Evolutionary conservation across 1,284 basidiomycete species (phyloP).

Genomic region (Heterobasidion irregulare): DNA sequence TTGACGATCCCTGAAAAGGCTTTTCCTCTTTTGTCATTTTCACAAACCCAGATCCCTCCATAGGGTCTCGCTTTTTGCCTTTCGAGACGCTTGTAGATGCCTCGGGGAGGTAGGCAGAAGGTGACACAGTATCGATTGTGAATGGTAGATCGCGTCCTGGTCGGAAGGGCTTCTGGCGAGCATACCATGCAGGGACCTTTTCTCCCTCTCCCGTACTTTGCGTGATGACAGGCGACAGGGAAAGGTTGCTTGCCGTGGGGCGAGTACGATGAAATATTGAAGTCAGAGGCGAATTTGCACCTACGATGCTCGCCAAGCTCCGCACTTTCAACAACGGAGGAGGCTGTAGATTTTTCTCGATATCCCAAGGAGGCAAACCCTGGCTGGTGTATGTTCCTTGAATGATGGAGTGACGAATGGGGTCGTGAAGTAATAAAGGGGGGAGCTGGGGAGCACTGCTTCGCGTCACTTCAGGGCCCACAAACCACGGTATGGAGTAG

Average conservation of each 20-base stretch:
- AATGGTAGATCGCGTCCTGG: conserved; percentile 15
- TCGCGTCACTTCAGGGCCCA: conserved; percentile 1
- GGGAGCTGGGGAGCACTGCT: conserved; percentile 6
- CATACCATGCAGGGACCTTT: conserved; percentile 11
- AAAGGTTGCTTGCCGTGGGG: not conserved
- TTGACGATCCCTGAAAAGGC: not conserved
- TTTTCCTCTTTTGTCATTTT: not conserved
- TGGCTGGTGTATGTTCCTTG: conserved; percentile 6
- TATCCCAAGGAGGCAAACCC: conserved; percentile 7
- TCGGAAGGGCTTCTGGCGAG: conserved; percentile 9
- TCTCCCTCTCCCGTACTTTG: not conserved
- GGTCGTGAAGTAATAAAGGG: conserved; percentile 9
- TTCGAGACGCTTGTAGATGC: not conserved
- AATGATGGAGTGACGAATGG: conserved; percentile 8
- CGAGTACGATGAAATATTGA: no score
- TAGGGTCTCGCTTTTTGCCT: conserved; percentile 1
- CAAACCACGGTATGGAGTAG: conserved; percentile 51
- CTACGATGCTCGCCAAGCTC: not conserved
- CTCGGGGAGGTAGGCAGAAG: not conserved
- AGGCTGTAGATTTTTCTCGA: conserved; percentile 4
- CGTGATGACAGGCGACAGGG: no score
- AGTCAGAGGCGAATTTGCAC: not conserved
- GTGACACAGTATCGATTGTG: not conserved
- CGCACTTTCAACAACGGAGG: conserved; percentile 2
- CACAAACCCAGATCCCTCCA: not conserved